Evolutionary conservation across 495 filamentous ascomycete genomes (phyloP).

Genomic region (Hypoxylon subgilvum): DNA sequence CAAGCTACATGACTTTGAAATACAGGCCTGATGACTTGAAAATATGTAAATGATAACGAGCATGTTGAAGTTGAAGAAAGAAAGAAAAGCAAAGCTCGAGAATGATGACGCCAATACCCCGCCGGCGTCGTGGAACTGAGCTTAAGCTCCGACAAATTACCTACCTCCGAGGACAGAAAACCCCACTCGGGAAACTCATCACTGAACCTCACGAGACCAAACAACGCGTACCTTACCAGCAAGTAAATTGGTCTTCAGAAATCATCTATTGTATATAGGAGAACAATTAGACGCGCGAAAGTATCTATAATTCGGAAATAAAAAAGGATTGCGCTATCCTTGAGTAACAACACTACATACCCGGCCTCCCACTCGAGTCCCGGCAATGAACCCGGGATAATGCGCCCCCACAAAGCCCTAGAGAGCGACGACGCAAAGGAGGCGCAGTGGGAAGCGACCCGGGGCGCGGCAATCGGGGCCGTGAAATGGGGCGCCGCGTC

Average conservation of each 20-base stretch:
- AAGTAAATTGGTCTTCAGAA: background rate
- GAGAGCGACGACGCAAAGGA: conserved; percentile 63
- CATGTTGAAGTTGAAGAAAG: too few species aligned
- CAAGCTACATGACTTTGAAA: background rate
- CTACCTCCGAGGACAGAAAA: background rate
- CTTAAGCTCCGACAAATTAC: conserved; percentile 11
- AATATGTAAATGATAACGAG: background rate
- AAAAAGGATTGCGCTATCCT: too few species aligned
- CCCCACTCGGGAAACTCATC: conserved; percentile 10
- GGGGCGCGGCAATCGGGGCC: conserved; percentile 65
- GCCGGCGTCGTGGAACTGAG: background rate
- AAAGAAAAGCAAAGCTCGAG: background rate
- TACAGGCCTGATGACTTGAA: too few species aligned
- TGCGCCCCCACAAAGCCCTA: conserved; percentile 46
- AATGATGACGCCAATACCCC: conserved; percentile 23
- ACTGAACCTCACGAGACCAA: background rate
- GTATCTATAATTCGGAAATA: too few species aligned
- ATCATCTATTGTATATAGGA: too few species aligned
- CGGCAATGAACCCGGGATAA: conserved; percentile 26
- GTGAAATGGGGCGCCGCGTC: conserved; percentile 68
- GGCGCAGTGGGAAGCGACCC: conserved; percentile 67
- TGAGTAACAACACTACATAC: too few species aligned
- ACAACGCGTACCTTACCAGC: background rate
- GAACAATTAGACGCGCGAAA: background rate
- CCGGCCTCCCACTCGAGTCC: too few species aligned